Base-by-base conservation (phyloP, 179 eudicot genomes). In the Silene vulgaris region DNA sequence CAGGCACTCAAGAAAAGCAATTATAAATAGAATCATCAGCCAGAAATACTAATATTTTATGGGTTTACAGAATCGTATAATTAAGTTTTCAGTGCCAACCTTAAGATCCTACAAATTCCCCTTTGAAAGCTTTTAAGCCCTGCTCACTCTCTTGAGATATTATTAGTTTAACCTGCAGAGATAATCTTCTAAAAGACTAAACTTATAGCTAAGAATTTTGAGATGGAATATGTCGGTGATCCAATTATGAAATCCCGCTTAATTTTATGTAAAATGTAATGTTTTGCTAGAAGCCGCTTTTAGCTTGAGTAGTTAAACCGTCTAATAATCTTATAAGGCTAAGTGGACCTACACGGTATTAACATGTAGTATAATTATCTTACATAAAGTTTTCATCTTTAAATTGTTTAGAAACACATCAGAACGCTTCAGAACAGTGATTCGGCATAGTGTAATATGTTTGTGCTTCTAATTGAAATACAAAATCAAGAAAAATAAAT, bases 1-100 rank as follows among this genome's bases (percentile, higher is more conserved):
- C 84, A 80, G 76, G 62, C 82, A 82, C 85, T 82, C 75, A 63
- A 12, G 54, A 78, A 75, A 81, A 75, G 67, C 72, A 75, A 65
- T 52, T 26, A 43, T 14, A 74, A n/a, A 65, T 75, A 68, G 21
- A 69, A 64, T 61, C 73, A 74, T 81, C 76, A 59, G 35, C 29
- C 66, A 64, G 68, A 76, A 60, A 52, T 74, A 43, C 67, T 78
- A 32, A 56, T 65, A 43, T 59, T 14, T 73, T 50, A 23, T 76
- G 69, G 75, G 56, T 64, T 63, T 2, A 78, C 62, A 65, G 62
- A 74, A 56, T 17, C 35, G 20, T 29, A 78, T 69, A 54, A 74
- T 17, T 66, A 69, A 81, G 50, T 81, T 78, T 73, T 40, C 7
- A 29, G 17, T 63, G 72, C 73, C 76, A 63, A 74, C 75, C 68